Evolutionary conservation across 2,329 filamentous ascomycete species (phyloP).

Genomic region (Xylaria digitata): DNA sequence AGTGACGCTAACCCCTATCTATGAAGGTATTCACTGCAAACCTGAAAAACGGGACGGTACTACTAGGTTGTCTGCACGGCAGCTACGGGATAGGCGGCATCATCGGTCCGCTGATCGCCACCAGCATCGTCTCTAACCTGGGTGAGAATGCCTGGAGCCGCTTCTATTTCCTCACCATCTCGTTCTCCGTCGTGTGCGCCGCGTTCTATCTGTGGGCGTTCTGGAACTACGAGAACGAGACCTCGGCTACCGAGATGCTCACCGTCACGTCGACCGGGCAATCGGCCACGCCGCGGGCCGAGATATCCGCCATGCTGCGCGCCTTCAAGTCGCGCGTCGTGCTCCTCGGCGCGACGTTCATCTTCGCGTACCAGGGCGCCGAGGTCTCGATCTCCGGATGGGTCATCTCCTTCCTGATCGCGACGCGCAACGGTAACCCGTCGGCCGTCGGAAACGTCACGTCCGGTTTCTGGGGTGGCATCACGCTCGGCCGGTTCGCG

Average conservation of each 20-base stretch:
- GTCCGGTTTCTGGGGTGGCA: slow-evolving; percentile 76
- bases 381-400: slow-evolving; percentile 87
- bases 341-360: slow-evolving; percentile 80
- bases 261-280: slow-evolving; percentile 14
- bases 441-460: slow-evolving; percentile 82
- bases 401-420: slow-evolving; percentile 87
- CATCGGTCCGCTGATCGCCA: slow-evolving; percentile 78
- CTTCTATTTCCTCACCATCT: slow-evolving; percentile 77
- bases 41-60: slow-evolving; percentile 63
- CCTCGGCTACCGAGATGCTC: slow-evolving; percentile 48
- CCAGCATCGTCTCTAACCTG: slow-evolving; percentile 70
- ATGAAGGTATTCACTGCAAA: slow-evolving; percentile 61
- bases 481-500: slow-evolving; percentile 79
- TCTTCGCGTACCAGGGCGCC: slow-evolving; percentile 87
- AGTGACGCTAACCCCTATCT: slow-evolving; percentile 7
- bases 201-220: slow-evolving; percentile 74
- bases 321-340: slow-evolving; percentile 68
- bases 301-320: slow-evolving; percentile 59
- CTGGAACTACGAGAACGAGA: slow-evolving; percentile 74
- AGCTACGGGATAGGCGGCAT: slow-evolving; percentile 74
- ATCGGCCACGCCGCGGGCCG: slow-evolving; percentile 27
- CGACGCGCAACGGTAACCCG: slow-evolving; percentile 75
- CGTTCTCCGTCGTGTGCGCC: slow-evolving; percentile 67
- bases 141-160: slow-evolving; percentile 70
- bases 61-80: slow-evolving; percentile 74